Evolutionary conservation across 768 basidiomycete genomes (phyloP).

Genomic region (Austroboletus eburneus): DNA sequence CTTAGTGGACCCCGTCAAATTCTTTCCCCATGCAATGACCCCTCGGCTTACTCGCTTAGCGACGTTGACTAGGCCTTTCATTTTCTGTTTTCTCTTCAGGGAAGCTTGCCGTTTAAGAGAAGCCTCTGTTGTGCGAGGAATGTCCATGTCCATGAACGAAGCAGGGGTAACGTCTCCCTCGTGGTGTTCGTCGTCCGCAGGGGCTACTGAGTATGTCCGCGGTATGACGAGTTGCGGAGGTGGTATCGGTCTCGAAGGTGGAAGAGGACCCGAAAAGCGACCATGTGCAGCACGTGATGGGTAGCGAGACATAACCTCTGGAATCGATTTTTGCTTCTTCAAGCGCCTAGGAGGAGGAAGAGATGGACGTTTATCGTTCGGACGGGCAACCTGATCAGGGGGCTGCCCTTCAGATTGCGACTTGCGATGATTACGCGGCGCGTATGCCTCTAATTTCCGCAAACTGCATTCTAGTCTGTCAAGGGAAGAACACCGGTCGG

Average conservation of each 20-base stretch:
- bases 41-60: conserved; percentile 27
- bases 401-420: conserved; percentile 14
- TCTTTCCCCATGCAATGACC: conserved; percentile 29
- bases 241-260: conserved; percentile 4
- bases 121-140: conserved; percentile 9
- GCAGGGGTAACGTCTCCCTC: conserved; percentile 6
- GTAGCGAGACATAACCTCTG: not conserved
- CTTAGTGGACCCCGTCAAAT: conserved; percentile 17
- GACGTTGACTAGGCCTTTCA: conserved; percentile 17
- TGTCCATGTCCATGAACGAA: conserved; percentile 35
- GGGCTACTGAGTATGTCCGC: not conserved
- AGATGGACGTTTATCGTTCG: conserved; percentile 18
- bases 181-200: not conserved
- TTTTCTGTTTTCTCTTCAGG: conserved; percentile 11
- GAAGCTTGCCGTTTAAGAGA: conserved; percentile 11
- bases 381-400: not conserved
- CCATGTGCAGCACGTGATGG: conserved; percentile 1
- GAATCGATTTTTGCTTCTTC: conserved; percentile 12
- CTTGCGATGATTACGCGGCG: conserved; percentile 23
- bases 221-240: not conserved
- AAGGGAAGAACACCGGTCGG: conserved; percentile 28
- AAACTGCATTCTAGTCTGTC: conserved; percentile 33
- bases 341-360: conserved; percentile 14
- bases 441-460: conserved; percentile 29
- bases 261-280: conserved; percentile 6